Conservation (phyloP, 495 filamentous ascomycete genomes). For the Aspergillus heteromorphus region DNA sequence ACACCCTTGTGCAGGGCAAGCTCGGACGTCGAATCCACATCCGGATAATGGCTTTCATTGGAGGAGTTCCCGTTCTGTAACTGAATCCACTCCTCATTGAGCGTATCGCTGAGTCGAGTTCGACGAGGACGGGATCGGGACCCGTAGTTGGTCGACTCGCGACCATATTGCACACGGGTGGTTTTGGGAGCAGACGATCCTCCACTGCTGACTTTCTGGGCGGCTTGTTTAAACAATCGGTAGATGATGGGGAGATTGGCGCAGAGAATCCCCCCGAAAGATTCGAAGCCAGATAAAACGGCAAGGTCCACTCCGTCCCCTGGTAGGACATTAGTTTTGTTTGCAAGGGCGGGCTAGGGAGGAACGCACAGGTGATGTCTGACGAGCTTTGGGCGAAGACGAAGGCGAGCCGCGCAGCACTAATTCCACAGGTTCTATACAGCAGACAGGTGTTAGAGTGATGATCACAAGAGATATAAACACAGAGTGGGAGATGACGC, state of each 20-base stretch:
- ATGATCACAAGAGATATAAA: background rate
- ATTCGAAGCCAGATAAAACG: constrained; percentile 2
- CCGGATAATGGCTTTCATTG: background rate
- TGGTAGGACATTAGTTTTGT: background rate
- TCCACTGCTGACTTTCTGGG: constrained; percentile 2
- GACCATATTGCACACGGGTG: background rate
- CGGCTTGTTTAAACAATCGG: background rate
- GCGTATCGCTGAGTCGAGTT: background rate
- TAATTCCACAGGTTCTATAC: constrained; percentile 2
- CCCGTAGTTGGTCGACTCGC: background rate
- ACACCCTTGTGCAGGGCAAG: background rate
- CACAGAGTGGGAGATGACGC: background rate
- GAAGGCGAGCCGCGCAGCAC: constrained; percentile 1
- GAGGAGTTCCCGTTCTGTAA: background rate
- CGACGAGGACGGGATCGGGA: background rate
- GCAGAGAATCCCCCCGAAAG: constrained; percentile 3
- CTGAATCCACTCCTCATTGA: constrained; percentile 2
- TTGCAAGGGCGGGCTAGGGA: background rate
- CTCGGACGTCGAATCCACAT: background rate
- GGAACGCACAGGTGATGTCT: constrained; percentile 2
- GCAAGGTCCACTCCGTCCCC: constrained; percentile 2
- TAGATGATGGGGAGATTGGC: constrained; percentile 10
- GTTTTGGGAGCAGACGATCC: constrained; percentile 2
- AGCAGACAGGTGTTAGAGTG: background rate
- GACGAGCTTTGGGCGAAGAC: background rate